Evolutionary conservation across 805 yeast species (phyloP), one percentile per base, ranked within the genome.

Genomic region (Pichia manshurica): DNA sequence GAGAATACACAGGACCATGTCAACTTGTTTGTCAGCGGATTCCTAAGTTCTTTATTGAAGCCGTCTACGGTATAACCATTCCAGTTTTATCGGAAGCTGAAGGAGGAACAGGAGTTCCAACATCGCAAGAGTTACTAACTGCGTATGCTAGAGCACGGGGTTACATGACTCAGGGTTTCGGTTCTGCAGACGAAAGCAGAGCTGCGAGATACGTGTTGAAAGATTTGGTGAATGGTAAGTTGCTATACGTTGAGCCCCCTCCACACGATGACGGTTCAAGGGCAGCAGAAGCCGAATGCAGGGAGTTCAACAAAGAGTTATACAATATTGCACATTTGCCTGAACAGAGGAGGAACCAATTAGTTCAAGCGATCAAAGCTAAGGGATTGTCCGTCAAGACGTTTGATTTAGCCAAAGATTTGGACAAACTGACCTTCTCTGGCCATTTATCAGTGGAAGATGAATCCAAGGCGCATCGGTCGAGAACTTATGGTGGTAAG

Each of bases 71-170:
- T 77, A 87, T 93, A 54, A 85, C 85, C 46, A 87, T 93, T 53
- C 84, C 81, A 39, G 83, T 82, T 21, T 79, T 78, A 57, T 80
- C 89, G 7, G 67, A 69, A 2, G 88, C 82, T 48, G 97, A 90
- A 64, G 96, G 96, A 55, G 97, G 96, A 49, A 73, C 79, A 36
- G 96, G 96, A 20, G 70, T 77, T 32, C 96, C 97, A 31, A 87
- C 96, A 4, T 85, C 97, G 0, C 82, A 86, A 61, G 98, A 93
- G 65, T 66, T 93, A 35, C 74, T 93, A 49, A 85, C 80, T 42
- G 95, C 98, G 0, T 93, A 93, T 62, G 98, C 97, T 6, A 78
- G 95, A 69, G 93, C 97, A 3, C 80, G 99, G 68, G 99, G 99
- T 58, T 93, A 80, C 64, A 90, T 88, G 95, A 86, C 96, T 0